Evolutionary conservation across 495 filamentous ascomycete species (phyloP).

Genomic region (Chaetomium tenue): DNA sequence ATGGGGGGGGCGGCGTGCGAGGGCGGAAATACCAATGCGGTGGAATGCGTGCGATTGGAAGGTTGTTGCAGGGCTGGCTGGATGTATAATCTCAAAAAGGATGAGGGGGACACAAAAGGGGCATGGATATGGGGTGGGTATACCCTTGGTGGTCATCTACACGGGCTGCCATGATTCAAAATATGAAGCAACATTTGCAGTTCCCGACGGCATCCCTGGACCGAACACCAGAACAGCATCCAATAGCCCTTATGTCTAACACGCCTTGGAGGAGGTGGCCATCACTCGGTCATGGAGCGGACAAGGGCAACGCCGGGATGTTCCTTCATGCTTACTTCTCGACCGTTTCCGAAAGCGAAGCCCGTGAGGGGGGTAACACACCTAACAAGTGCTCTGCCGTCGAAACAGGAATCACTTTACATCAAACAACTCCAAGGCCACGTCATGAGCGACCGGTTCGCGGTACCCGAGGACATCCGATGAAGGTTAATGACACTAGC

Average conservation of each 20-base stretch:
- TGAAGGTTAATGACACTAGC: neutral
- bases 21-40: no score
- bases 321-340: neutral
- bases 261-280: neutral
- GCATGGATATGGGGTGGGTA: slow-evolving; percentile 3
- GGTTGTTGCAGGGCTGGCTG: no score
- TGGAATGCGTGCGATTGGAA: neutral
- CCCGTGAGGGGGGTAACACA: neutral
- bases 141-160: neutral
- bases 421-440: neutral
- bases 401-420: neutral
- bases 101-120: neutral
- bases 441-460: neutral
- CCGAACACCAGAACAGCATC: neutral
- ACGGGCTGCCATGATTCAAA: neutral
- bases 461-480: neutral
- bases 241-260: neutral
- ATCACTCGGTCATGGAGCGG: neutral
- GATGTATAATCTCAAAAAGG: neutral
- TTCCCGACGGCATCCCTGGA: neutral
- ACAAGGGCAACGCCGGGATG: neutral
- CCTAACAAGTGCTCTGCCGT: neutral
- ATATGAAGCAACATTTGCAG: neutral
- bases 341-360: neutral
- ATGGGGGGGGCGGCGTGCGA: neutral